These are phyloP conservation scores for Mortierella sp. DNA, from an alignment of 371 early-diverging fungal genomes.

Conservation along the genomic window DNA sequence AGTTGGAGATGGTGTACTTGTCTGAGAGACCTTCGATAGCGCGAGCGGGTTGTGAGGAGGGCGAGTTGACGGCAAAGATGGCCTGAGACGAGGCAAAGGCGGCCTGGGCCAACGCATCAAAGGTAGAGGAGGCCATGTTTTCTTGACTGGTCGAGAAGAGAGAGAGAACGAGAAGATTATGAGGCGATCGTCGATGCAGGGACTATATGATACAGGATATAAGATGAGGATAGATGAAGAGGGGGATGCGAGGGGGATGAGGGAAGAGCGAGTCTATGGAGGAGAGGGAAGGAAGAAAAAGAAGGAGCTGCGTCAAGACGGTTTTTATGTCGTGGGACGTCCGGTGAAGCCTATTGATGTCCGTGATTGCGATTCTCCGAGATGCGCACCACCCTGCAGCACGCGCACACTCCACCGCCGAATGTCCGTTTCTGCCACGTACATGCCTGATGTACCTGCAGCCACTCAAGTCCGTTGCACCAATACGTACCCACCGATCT, in stretches of 20 bases:
- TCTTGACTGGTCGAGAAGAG: slow-evolving; percentile 7
- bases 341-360: too few species aligned
- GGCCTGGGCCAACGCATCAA: slow-evolving; percentile 51
- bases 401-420: too few species aligned
- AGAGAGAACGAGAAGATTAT: slow-evolving; percentile 10
- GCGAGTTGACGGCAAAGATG: slow-evolving; percentile 48
- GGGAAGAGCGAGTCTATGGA: slow-evolving; percentile 2
- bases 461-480: neutral
- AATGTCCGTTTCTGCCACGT: too few species aligned
- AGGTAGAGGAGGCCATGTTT: slow-evolving; percentile 37
- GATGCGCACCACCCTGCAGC: too few species aligned
- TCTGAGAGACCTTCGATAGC: slow-evolving; percentile 43
- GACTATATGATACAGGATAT: slow-evolving; percentile 31
- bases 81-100: slow-evolving; percentile 48
- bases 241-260: slow-evolving; percentile 2
- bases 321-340: too few species aligned
- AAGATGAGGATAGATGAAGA: slow-evolving; percentile 1
- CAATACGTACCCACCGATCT: neutral
- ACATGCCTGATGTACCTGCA: neutral
- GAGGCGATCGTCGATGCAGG: neutral
- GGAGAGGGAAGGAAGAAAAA: neutral
- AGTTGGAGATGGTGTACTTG: slow-evolving; percentile 43
- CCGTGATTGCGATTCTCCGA: too few species aligned
- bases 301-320: too few species aligned
- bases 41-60: slow-evolving; percentile 43